Percentiles rank a stretch among this genome's conserved stretches.
Conservation (phyloP, 352 stramenopile species). For the Thalassiosira delicatula region DNA sequence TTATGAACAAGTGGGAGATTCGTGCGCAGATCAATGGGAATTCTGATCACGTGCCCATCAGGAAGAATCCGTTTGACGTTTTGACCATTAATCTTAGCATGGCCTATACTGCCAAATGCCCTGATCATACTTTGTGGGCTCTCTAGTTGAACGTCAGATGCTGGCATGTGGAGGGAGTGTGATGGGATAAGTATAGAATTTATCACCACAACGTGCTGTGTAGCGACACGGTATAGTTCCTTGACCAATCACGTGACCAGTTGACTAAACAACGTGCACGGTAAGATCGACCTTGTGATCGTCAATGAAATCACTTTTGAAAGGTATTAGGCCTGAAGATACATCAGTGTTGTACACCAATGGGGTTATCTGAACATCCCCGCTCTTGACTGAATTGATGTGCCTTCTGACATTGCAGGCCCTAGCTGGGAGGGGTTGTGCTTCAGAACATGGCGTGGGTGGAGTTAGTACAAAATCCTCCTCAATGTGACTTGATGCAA, state of each 20-base stretch:
- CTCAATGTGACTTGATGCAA: no score
- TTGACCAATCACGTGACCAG: constrained; percentile 13
- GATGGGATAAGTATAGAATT: no score
- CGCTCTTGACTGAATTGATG: no score
- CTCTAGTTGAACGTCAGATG: no score
- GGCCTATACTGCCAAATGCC: no score
- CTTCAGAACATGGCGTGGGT: no score
- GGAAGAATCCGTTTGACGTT: not conserved
- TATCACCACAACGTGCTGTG: not conserved
- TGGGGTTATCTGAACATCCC: no score
- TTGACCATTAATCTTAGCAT: constrained; percentile 12
- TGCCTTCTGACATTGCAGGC: no score
- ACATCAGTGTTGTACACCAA: not conserved
- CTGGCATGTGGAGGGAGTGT: no score
- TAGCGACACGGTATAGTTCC: constrained; percentile 16
- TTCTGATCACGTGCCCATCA: not conserved
- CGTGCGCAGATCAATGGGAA: not conserved
- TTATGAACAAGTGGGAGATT: not conserved
- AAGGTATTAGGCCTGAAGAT: not conserved
- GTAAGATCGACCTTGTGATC: constrained; percentile 19
- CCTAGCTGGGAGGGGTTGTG: no score
- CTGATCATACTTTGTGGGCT: no score
- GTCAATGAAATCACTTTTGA: not conserved
- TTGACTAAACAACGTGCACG: constrained; percentile 14
- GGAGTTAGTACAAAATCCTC: no score